Conservation (phyloP, 495 filamentous ascomycete species). For the Umbilicaria muhlenbergii region DNA sequence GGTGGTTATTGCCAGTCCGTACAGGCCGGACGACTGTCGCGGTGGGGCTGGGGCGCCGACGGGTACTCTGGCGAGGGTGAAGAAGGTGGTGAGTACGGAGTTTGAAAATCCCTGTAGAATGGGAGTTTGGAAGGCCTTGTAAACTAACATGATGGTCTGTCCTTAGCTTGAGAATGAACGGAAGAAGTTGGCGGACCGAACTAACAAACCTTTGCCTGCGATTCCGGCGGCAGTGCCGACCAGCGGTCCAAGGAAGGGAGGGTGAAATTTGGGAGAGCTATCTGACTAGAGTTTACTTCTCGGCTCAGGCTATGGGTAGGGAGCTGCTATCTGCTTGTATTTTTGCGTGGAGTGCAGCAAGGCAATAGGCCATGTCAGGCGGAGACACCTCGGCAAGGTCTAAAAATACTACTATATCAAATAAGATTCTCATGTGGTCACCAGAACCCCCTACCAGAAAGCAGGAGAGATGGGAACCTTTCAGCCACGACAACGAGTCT, state of each 20-base stretch:
- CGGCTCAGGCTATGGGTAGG: too few species aligned
- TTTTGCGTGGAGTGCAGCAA: too few species aligned
- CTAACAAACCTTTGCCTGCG: conserved; percentile 9
- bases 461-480: too few species aligned
- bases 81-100: conserved; percentile 42
- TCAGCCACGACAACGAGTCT: too few species aligned
- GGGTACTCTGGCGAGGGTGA: conserved; percentile 38
- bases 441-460: too few species aligned
- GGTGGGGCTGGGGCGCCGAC: conserved; percentile 31
- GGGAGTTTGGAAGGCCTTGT: too few species aligned
- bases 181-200: conserved; percentile 9
- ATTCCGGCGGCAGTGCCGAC: conserved; percentile 12
- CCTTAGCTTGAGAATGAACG: conserved; percentile 13
- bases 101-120: not conserved
- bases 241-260: conserved; percentile 11
- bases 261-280: not conserved
- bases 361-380: too few species aligned
- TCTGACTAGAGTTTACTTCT: too few species aligned
- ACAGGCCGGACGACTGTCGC: conserved; percentile 42
- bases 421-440: too few species aligned
- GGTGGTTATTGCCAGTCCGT: conserved; percentile 46
- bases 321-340: too few species aligned
- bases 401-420: too few species aligned
- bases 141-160: not conserved
- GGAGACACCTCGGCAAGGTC: too few species aligned